Percentiles rank a stretch among this genome's conserved stretches.
Conservation (phyloP, 2,329 filamentous ascomycete species). For the Aspergillus alliaceus region DNA sequence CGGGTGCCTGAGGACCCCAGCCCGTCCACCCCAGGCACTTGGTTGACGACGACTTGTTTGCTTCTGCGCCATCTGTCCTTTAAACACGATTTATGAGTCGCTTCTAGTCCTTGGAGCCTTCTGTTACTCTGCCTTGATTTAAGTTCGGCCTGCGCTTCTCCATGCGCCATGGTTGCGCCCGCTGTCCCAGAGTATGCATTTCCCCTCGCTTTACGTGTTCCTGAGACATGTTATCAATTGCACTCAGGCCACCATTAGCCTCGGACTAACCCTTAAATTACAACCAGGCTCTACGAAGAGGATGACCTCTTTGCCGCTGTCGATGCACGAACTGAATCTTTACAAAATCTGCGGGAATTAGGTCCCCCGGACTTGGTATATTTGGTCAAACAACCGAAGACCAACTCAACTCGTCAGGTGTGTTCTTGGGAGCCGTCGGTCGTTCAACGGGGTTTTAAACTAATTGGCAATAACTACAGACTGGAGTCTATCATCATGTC, state of each 20-base stretch:
- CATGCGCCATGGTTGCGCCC: constrained; percentile 66
- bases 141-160: constrained; percentile 19
- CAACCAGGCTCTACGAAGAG: constrained; percentile 82
- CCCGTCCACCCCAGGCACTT: constrained; percentile 1
- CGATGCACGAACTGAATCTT: constrained; percentile 86
- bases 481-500: constrained; percentile 95
- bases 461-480: constrained; percentile 50
- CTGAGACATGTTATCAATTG: constrained; percentile 22
- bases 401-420: constrained; percentile 59
- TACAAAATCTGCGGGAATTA: constrained; percentile 83
- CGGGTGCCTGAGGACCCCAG: constrained; percentile 18
- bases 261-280: constrained; percentile 21
- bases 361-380: constrained; percentile 95
- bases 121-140: neutral
- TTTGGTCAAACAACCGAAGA: constrained; percentile 74
- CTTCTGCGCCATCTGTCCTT: constrained; percentile 6
- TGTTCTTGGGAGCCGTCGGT: constrained; percentile 7
- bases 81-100: neutral
- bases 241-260: constrained; percentile 12
- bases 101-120: neutral
- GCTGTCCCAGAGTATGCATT: constrained; percentile 70
- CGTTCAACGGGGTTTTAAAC: neutral
- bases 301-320: constrained; percentile 80
- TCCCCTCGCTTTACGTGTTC: constrained; percentile 29
- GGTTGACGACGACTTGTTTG: constrained; percentile 18